Evolutionary conservation across 208 protist genomes (phyloP).

Genomic region (Leishmania gerbilli): DNA sequence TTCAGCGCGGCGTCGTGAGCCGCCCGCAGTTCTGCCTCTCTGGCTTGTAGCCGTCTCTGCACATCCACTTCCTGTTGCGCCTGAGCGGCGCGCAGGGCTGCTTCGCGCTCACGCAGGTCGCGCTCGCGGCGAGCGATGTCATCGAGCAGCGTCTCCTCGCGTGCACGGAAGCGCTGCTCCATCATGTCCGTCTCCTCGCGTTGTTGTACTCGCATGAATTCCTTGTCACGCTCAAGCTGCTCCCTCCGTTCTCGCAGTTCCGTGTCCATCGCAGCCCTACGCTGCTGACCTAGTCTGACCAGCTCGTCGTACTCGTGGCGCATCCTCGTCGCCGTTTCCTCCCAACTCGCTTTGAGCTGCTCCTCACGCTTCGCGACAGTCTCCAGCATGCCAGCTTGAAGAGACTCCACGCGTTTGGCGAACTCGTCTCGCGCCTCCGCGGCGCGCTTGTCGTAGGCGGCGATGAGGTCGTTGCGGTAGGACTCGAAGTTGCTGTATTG

Average conservation of each 20-base stretch:
- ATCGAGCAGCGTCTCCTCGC: constrained; percentile 49
- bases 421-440: constrained; percentile 34
- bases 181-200: constrained; percentile 29
- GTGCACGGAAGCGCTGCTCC: constrained; percentile 38
- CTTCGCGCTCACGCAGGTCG: constrained; percentile 51
- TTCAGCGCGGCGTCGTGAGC: constrained; percentile 57
- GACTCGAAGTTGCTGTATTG: constrained; percentile 51
- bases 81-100: constrained; percentile 38
- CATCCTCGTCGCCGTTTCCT: constrained; percentile 32
- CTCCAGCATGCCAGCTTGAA: constrained; percentile 38
- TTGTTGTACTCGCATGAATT: constrained; percentile 30
- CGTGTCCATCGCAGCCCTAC: constrained; percentile 37
- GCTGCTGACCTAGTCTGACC: constrained; percentile 27
- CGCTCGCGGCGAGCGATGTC: constrained; percentile 59
- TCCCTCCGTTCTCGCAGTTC: constrained; percentile 38
- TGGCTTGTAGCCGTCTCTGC: constrained; percentile 32
- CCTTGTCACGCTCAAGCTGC: constrained; percentile 52
- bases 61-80: constrained; percentile 42
- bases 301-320: constrained; percentile 44
- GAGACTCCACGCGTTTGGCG: constrained; percentile 22
- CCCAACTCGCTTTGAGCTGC: constrained; percentile 39
- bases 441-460: constrained; percentile 52
- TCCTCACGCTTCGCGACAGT: constrained; percentile 45
- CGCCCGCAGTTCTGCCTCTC: constrained; percentile 52
- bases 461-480: constrained; percentile 26